Evolutionary conservation across 2,329 filamentous ascomycete genomes (phyloP), one percentile per base, ranked within the genome.

Genomic region (Dactylella cylindrospora): DNA sequence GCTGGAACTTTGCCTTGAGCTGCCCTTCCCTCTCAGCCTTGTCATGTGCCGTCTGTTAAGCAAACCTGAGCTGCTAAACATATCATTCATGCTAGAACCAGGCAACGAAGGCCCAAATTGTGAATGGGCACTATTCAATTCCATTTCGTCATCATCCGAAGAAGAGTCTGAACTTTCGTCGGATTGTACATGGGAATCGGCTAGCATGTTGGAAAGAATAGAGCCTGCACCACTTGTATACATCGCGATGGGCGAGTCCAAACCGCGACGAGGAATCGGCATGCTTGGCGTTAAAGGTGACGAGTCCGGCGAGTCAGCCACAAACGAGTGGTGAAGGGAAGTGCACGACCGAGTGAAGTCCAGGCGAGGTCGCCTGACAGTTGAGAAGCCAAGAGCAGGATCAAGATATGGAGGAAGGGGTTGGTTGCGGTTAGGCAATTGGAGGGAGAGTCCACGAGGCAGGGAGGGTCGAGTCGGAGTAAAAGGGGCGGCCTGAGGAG

Each of bases 1-100:
- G 70, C 81, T 85, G 2, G 79, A 86, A 67, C 81, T 84, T 69
- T 85, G 84, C 52, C 82, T 77, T 28, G 55, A 52, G 66, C 80
- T 84, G 60, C 65, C 55, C 19, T 65, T 64, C 2, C 62, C 65
- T 29, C 67, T 51, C n/a, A 68, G 41, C n/a, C 67, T 65, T 32
- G 67, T 66, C 49, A 67, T 69, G 47, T 68, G 67, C 35, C 67
- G 66, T 33, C 67, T 55, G 36, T 57, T 67, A 20, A 68, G 50
- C 8, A 67, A 65, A 10, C 66, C 64, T n/a, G 67, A 67, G 23
- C 66, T 67, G 12, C 53, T 61, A 19, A 61, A 66, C 46, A 46
- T 52, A 62, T 60, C 65, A 55, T 25, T 60, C 66, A 32, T 55
- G 32, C 45, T 53, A 19, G 39, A 54, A 41, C 33, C 52, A 19